Conservation (phyloP, 345 rosid species). For the Gossypium arboreum region DNA sequence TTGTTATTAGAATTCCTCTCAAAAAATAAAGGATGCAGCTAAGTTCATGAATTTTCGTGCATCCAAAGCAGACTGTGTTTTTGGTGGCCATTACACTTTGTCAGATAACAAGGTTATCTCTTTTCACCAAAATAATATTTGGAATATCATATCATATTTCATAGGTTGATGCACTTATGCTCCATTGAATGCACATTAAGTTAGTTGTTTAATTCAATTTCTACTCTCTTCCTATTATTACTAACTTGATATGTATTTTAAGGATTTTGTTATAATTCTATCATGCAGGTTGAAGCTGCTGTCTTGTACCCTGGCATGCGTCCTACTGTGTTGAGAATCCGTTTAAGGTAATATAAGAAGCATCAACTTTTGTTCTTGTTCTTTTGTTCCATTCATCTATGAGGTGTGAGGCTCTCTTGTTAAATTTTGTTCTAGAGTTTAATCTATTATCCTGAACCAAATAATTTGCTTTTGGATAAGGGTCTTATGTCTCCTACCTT, state of each 20-base stretch:
- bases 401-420: not conserved
- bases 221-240: not conserved
- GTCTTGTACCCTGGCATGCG: constrained; percentile 72
- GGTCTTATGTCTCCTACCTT: not conserved
- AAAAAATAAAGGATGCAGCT: constrained; percentile 77
- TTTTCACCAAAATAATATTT: not conserved
- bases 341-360: constrained; percentile 56
- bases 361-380: not conserved
- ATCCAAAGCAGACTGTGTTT: constrained; percentile 64
- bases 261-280: not conserved
- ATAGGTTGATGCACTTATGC: not conserved
- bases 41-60: constrained; percentile 79
- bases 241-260: not conserved
- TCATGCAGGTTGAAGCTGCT: constrained; percentile 80
- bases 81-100: constrained; percentile 67
- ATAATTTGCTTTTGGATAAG: not conserved
- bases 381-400: not conserved
- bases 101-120: constrained; percentile 68
- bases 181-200: not conserved
- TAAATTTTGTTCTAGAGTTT: not conserved
- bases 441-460: not conserved
- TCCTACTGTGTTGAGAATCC: constrained; percentile 76
- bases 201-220: not conserved
- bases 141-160: not conserved
- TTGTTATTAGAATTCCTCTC: constrained; percentile 70